These are phyloP conservation scores for Ustilago cynodontis DNA, from an alignment of 1,284 basidiomycete species.

Conservation along the genomic window DNA sequence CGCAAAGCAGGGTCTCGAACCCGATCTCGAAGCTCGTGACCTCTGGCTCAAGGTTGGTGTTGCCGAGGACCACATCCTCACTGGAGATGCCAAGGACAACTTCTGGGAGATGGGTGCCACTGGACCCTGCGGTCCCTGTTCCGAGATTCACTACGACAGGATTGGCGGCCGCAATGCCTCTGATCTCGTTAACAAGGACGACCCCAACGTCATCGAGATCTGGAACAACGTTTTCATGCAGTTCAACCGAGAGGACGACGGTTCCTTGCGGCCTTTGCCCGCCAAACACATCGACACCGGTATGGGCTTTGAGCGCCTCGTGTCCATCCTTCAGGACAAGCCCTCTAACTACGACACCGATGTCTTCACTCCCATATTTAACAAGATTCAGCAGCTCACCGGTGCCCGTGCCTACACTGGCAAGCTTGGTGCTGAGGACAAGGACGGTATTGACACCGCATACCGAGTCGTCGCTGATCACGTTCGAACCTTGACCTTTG, in stretches of 20 bases:
- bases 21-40: conserved; percentile 85
- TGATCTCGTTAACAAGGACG: conserved; percentile 91
- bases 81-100: conserved; percentile 96
- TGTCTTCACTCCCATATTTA: conserved; percentile 90
- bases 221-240: conserved; percentile 99
- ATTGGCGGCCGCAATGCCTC: conserved; percentile 94
- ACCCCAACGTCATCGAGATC: conserved; percentile 95
- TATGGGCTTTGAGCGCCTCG: conserved; percentile 98
- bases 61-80: conserved; percentile 87
- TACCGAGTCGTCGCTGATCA: conserved; percentile 98
- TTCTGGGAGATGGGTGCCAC: conserved; percentile 99
- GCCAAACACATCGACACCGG: conserved; percentile 97
- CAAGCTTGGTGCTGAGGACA: conserved; percentile 91
- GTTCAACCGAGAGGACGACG: conserved; percentile 93
- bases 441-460: conserved; percentile 94
- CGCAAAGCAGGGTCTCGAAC: conserved; percentile 82
- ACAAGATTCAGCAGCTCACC: conserved; percentile 87
- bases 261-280: conserved; percentile 83
- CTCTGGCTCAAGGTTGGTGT: conserved; percentile 90
- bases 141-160: conserved; percentile 96
- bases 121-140: conserved; percentile 97
- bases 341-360: conserved; percentile 98
- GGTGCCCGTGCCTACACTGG: conserved; percentile 88
- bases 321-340: conserved; percentile 91
- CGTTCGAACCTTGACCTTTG: conserved; percentile 93